These are phyloP conservation scores for Penicillium tannophilum DNA, from an alignment of 495 filamentous ascomycete genomes.

Conservation along the genomic window DNA sequence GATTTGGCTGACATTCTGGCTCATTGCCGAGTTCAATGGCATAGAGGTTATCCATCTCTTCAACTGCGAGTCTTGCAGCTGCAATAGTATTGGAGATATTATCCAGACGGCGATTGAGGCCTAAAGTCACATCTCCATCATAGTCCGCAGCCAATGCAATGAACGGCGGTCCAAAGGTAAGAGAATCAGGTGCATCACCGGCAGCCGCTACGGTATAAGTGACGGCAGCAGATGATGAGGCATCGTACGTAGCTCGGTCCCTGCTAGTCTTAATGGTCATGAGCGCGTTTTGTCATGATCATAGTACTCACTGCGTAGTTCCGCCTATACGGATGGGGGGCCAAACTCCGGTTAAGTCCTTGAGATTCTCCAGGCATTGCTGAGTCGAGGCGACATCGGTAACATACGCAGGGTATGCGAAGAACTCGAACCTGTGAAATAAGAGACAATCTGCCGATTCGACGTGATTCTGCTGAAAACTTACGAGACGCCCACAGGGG, in stretches of 20 bases:
- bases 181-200: constrained; percentile 51
- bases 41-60: constrained; percentile 51
- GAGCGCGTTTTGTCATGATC: neutral
- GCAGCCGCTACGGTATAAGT: constrained; percentile 57
- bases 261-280: constrained; percentile 10
- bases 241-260: constrained; percentile 58
- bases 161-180: constrained; percentile 60
- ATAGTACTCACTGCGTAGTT: constrained; percentile 49
- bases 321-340: constrained; percentile 62
- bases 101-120: constrained; percentile 59
- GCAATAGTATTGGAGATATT: constrained; percentile 57
- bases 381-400: constrained; percentile 54
- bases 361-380: constrained; percentile 57
- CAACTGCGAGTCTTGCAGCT: constrained; percentile 51
- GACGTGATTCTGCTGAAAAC: constrained; percentile 8
- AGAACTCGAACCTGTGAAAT: constrained; percentile 49
- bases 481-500: constrained; percentile 58
- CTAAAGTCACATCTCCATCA: constrained; percentile 54
- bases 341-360: constrained; percentile 54
- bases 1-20: constrained; percentile 52
- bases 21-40: constrained; percentile 65
- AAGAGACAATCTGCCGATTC: neutral
- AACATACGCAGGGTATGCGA: constrained; percentile 61
- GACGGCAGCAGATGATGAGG: constrained; percentile 50
- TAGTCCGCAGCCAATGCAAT: constrained; percentile 55